Base-by-base conservation (phyloP, 2,329 filamentous ascomycete species). In the Chaetomium sp. region DNA sequence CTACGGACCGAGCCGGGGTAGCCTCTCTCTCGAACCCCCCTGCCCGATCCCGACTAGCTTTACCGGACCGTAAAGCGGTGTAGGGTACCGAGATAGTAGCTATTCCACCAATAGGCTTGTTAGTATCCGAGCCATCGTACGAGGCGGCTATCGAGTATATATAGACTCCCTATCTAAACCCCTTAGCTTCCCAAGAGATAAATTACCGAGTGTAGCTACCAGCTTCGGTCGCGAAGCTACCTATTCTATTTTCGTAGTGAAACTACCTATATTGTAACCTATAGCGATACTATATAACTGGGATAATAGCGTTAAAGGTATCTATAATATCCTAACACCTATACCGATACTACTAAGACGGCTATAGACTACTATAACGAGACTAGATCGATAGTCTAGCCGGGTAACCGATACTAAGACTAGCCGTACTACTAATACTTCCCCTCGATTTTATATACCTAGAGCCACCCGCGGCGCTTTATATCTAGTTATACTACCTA, bases 211-310 rank as follows among this genome's bases (percentile, higher is more conserved):
- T n/a, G n/a, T n/a, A n/a, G 27, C 27, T 29, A 54, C 60, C 16
- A 65, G 49, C 49, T 65, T 65, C 60, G 21, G 55, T 62, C 55
- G 55, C 51, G 64, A 65, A 65, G 60, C 60, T 62, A 33, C 59
- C n/a, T 50, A 60, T 42, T 65, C 64, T 65, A n/a, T 65, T 45
- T 65, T 65, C 35, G 55, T 65, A n/a, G 63, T 33, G 50, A 65
- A 65, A 9, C 63, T 42, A 60, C 57, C 47, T 31, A 60, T 60
- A 19, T n/a, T 60, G 19, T 51, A 60, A 60, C 47, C 47, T 38
- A 35, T 55, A 27, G n/a, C n/a, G n/a, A 23, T 51, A 27, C 19
- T 21, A 21, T n/a, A n/a, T n/a, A 64, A 60, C 56, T 64, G 25
- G 62, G 50, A 60, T 33, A 25, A 29, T 21, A 61, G n/a, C n/a